Base-by-base conservation (phyloP, 352 stramenopile species). In the Phytophthora sp. region DNA sequence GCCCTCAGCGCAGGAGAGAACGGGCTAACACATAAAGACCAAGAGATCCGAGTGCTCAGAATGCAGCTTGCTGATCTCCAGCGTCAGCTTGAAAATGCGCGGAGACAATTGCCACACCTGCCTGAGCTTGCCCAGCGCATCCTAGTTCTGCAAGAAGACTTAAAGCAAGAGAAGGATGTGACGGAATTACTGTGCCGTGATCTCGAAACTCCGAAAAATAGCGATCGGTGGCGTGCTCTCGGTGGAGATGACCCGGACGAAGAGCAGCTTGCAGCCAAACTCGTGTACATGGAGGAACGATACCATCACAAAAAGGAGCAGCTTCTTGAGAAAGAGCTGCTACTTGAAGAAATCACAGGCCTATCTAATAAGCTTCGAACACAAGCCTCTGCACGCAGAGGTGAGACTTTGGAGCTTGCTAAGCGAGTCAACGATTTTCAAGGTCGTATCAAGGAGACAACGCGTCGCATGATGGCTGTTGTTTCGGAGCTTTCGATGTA, bases 401-500 rank as follows among this genome's bases (percentile, higher is more conserved):
- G 88, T 4, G 86, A 92, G 62, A 95, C 85, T 23, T 75, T 94
- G 7, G 82, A 90, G 35, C 71, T 94, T n/a, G 91, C 90, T 18
- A 93, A 94, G 71, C 88, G 88, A 27, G 88, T 97, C n/a, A 96
- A 95, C 58, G 82, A 91, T 42, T 93, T 98, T 59, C 94, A 98
- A 74, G 66, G 73, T 21, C 80, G 85, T 23, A 96, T 98, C 67
- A 92, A 96, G 47, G 90, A 97, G 39, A 93, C 90, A 23, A 98
- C 93, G 29, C 80, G 93, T 51, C 89, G 89, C 18, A 98, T 98
- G 91, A 98, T 98, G 91, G 93, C 94, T n/a, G 72, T 95, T 1
- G 92, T 98, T 4, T 97, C 86, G 2, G 94, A 98, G 78, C 71
- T 98, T 9, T 96, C 87, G 13, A 98, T 98, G 94, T 98, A 98